Percentiles rank a stretch among this genome's conserved stretches.
Conservation (phyloP, 441 rosid genomes). For the Pelargonium australe region DNA sequence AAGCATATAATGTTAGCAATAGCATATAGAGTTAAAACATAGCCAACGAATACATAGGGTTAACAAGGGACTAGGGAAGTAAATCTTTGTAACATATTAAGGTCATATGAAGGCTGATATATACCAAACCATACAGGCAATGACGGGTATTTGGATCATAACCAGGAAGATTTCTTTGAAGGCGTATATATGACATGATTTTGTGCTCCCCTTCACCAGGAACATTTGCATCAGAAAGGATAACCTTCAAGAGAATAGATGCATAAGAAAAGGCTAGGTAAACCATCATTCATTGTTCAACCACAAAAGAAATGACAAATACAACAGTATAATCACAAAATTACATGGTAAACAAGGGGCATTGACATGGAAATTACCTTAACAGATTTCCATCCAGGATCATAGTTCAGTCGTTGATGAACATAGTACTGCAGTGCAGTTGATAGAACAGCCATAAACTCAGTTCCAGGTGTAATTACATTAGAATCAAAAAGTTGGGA, state of each 20-base stretch:
- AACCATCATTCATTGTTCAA: not conserved
- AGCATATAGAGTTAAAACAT: constrained; percentile 13
- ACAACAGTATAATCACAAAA: not conserved
- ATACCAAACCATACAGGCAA: constrained; percentile 94
- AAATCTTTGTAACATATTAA: constrained; percentile 8
- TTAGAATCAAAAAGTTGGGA: constrained; percentile 73
- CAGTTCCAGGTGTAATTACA: constrained; percentile 87
- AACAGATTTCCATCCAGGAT: constrained; percentile 85
- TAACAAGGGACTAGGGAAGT: not conserved
- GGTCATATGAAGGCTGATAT: constrained; percentile 23
- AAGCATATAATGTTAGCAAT: constrained; percentile 19
- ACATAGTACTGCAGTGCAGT: constrained; percentile 78
- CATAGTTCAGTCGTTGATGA: constrained; percentile 71
- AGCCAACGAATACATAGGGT: constrained; percentile 9
- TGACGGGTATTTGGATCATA: constrained; percentile 85
- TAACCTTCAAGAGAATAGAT: constrained; percentile 51
- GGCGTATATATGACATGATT: constrained; percentile 86
- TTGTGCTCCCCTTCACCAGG: constrained; percentile 99
- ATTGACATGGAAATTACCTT: constrained; percentile 38
- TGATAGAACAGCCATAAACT: constrained; percentile 78
- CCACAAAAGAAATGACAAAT: not conserved
- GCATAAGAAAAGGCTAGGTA: constrained; percentile 21
- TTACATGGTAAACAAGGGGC: not conserved
- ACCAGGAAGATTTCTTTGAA: constrained; percentile 90
- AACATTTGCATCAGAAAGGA: constrained; percentile 96